Evolutionary conservation across 2,329 filamentous ascomycete genomes (phyloP), one percentile per base, ranked within the genome.

Genomic region (Cladosporium sp.): DNA sequence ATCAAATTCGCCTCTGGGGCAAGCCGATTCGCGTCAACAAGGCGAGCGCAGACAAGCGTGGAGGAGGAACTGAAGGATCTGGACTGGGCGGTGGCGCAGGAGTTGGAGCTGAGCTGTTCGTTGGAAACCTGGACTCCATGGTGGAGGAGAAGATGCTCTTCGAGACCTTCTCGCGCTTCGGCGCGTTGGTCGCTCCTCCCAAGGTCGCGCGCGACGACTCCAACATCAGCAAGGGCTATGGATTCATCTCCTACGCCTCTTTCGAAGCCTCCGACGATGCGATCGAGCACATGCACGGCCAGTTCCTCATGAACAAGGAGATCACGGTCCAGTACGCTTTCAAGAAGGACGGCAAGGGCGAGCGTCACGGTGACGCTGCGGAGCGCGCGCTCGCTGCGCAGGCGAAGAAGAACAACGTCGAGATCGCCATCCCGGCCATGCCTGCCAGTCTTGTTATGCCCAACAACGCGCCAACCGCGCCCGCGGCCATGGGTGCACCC

Each of bases 11-110:
- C 56, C 77, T 98, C 19, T 95, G 87, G 71, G 91, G 91, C 59
- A 97, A 96, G 70, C 90, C 91, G 14, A 87, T 98, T 63, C 86
- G 93, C 64, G 92, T 98, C 58, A 98, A 98, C 77, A 98, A 97
- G 74, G 85, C 85, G 11, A 84, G 81, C 53, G 93, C 93, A 58
- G 93, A 98, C 74, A 96, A 95, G 76, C 89, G 95, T 70, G 92
- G 91, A 71, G 84, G 86, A 4, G 84, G 92, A 57, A 90, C 95
- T 74, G 89, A 96, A 59, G 90, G 92, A 63, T 89, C 90, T 54
- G 91, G 96, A 74, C 81, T 96, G 55, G 96, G 95, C 70, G 83
- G 96, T 65, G 91, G 91, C 55, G 95, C 95, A 32, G 64, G 66
- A 3, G 91, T 98, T 54, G 93, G 93, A 63, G 93, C 93, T 53